Conservation (phyloP, 2,329 filamentous ascomycete species). For the Graphilbum fragrans region DNA sequence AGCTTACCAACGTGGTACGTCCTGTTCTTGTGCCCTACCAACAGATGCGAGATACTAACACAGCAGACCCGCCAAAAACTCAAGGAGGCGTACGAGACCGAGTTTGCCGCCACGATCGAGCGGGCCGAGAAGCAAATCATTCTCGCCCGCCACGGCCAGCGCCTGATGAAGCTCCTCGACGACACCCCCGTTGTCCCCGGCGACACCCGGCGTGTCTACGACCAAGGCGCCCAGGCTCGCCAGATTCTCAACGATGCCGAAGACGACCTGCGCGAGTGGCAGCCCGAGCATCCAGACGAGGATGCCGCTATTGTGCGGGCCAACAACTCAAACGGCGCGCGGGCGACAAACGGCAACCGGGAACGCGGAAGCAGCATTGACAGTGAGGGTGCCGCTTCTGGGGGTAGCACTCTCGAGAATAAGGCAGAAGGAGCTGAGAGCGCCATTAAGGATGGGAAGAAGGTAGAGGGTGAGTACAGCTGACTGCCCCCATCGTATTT, state of each 20-base stretch:
- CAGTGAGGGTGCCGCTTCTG: neutral
- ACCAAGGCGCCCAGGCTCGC: slow-evolving; percentile 53
- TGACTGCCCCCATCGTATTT: too few species aligned
- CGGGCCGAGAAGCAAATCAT: slow-evolving; percentile 95
- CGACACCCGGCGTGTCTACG: slow-evolving; percentile 59
- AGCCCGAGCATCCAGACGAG: slow-evolving; percentile 26
- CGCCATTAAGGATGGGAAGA: too few species aligned
- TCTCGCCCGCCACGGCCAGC: slow-evolving; percentile 78
- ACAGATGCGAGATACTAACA: neutral
- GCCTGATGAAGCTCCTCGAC: slow-evolving; percentile 70
- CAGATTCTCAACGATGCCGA: slow-evolving; percentile 90
- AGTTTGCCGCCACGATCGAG: slow-evolving; percentile 86
- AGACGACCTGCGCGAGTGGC: slow-evolving; percentile 72
- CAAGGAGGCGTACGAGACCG: slow-evolving; percentile 84
- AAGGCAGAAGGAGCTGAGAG: too few species aligned
- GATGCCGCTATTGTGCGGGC: slow-evolving; percentile 1
- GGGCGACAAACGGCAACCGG: neutral
- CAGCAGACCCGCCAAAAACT: slow-evolving; percentile 81
- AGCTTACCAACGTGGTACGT: slow-evolving; percentile 84
- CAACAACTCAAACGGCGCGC: neutral
- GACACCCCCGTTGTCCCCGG: slow-evolving; percentile 84
- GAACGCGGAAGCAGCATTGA: neutral
- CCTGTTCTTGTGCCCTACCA: too few species aligned
- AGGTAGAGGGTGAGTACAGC: too few species aligned
- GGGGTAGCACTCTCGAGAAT: too few species aligned